Base-by-base conservation (phyloP, 179 eudicot genomes). In the Silene noctiflora region DNA sequence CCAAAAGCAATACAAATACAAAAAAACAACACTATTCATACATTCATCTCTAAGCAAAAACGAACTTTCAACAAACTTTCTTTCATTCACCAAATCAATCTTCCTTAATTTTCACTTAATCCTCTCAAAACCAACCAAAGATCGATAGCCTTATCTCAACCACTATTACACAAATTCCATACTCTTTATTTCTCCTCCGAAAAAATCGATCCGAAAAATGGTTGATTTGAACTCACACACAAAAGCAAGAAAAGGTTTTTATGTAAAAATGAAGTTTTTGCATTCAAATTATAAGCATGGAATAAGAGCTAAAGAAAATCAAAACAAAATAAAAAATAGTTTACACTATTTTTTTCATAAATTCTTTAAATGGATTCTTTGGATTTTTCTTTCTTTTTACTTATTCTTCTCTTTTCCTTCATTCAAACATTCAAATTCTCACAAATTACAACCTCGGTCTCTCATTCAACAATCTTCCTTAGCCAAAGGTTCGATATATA, bases 301-400 rank as follows among this genome's bases (percentile, higher is more conserved):
- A 0, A 14, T 17, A 16, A 76, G 71, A 83, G 24, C 39, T 69
- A 56, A 83, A 79, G 59, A 82, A 71, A 63, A 20, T 31, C 29
- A 11, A 46, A 63, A 14, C 12, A 80, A 71, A 79, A 75, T 58
- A 27, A 27, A 22, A 4, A 51, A 51, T 51, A 51, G n/a, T 35
- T 27, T 12, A 20, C 25, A 46, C 22, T 80, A 75, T 59, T 66
- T 75, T 24, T 71, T 64, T 46, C 81, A 67, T 71, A 84, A 70
- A 78, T 77, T 71, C 67, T 70, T 89, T 71, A 89, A 87, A 87
- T 89, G 89, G 87, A 4, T 89, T 29, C 75, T 93, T 60, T 91
- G 94, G 86, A 69, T 91, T 5, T 87, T 82, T 6, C 66, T 89
- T 22, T 85, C 94, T 1, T 74, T 82, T n/a, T 93, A 87, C 64